Evolutionary conservation across 495 filamentous ascomycete species (phyloP), one percentile per base, ranked within the genome.

Genomic region (Terfezia boudieri): DNA sequence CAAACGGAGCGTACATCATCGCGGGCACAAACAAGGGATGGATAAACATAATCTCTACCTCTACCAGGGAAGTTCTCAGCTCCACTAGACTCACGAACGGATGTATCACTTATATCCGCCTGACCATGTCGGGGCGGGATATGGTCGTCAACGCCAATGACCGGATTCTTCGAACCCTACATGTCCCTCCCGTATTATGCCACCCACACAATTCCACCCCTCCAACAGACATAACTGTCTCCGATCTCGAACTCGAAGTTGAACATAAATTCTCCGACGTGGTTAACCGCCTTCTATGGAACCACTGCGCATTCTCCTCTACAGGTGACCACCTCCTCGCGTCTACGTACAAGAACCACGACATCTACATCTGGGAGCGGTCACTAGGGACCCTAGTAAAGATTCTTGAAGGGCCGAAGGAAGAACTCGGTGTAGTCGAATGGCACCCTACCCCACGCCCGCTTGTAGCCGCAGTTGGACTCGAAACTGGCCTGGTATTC

Each of bases 251-350:
- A 55, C 73, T 99, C 20, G 83, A 88, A 37, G 81, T 95, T 22
- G 92, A 99, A 64, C 92, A 96, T 66, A 95, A 94, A 66, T 96
- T 95, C 62, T 88, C 95, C 68, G 90, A 99, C 66, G 84, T 95
- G 4, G 89, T 99, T 17, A 94, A 96, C 63, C 77, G 82, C 32
- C 73, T 95, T 10, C 81, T 82, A 36, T 99, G 90, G 90, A 96
- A 94, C 63, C 84, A 94, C 64, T 86, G 92, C 36, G 79, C 87
- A 0, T 95, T 99, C 66, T 90, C 84, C 57, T 81, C 85, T 0
- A 87, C 83, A 0, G 89, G 90, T 37, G 90, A 96, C 65, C 88
- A 87, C 61, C 82, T 96, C 43, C 83, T 84, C 9, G 92, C 92
- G 16, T 87, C 83, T 23, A 94, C 90, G 1, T 92, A 82, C 66